Percentiles rank a stretch among this genome's conserved stretches.
These are phyloP conservation scores for Pleurotus pulmonarius DNA, from an alignment of 768 basidiomycete genomes.

Conservation along the genomic window DNA sequence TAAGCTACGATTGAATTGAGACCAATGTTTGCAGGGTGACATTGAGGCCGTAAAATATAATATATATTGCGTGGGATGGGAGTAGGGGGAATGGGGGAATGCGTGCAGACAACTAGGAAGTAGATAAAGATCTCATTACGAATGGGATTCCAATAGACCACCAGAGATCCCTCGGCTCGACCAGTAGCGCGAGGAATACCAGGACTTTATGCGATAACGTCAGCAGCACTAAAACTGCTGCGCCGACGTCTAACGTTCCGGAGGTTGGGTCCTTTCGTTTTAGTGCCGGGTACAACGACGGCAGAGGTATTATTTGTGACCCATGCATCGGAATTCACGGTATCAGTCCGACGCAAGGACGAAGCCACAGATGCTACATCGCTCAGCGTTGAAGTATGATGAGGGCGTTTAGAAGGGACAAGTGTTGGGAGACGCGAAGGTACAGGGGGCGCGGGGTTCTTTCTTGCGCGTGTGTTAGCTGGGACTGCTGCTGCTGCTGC, in stretches of 20 bases:
- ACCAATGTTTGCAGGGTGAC: slow-evolving; percentile 1
- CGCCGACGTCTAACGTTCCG: slow-evolving; percentile 71
- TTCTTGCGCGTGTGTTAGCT: slow-evolving; percentile 26
- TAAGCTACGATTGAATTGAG: slow-evolving; percentile 4
- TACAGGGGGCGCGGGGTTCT: slow-evolving; percentile 45
- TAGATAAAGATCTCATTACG: slow-evolving; percentile 11
- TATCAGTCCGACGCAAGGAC: slow-evolving; percentile 33
- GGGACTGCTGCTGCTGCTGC: slow-evolving; percentile 34
- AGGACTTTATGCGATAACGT: slow-evolving; percentile 64
- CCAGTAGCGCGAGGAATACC: background rate
- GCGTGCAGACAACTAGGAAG: slow-evolving; percentile 12
- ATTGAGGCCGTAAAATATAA: slow-evolving; percentile 10
- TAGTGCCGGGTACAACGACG: slow-evolving; percentile 70
- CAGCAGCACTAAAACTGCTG: slow-evolving; percentile 86
- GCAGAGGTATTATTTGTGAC: slow-evolving; percentile 68
- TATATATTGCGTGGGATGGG: slow-evolving; percentile 28
- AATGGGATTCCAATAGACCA: slow-evolving; percentile 2
- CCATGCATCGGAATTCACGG: slow-evolving; percentile 58
- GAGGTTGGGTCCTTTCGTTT: slow-evolving; percentile 70
- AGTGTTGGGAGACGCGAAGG: slow-evolving; percentile 78
- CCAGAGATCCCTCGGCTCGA: background rate
- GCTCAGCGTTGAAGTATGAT: slow-evolving; percentile 42
- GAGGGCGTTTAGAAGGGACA: slow-evolving; percentile 50
- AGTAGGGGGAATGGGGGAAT: slow-evolving; percentile 24
- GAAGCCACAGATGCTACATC: slow-evolving; percentile 42